phyloP scores from a whole-genome alignment of 768 basidiomycete species.

The Panaeolus cyanescens region DNA sequence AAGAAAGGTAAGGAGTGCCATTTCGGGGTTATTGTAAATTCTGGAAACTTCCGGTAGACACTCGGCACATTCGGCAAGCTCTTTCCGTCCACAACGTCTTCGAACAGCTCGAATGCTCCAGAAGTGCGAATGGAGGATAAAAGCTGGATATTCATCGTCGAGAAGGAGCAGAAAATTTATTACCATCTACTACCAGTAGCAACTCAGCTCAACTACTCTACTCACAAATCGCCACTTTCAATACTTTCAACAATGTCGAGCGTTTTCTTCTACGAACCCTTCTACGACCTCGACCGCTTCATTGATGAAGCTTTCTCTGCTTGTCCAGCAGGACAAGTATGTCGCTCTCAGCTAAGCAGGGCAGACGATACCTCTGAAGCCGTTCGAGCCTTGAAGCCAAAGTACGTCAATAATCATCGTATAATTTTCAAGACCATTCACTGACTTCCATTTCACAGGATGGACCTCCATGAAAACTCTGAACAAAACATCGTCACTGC shows the following conservation, averaged over 20 bases:
- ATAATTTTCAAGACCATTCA: not conserved
- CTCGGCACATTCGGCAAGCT: not conserved
- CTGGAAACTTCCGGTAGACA: not conserved
- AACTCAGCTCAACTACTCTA: not conserved
- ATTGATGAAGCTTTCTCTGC: conserved; percentile 29
- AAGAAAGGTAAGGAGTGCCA: not conserved
- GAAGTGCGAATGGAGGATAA: not conserved
- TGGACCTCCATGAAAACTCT: conserved; percentile 52
- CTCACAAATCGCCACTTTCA: not conserved
- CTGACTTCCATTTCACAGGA: conserved; percentile 29
- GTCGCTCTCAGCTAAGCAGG: conserved; percentile 4
- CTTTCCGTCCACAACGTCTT: not conserved
- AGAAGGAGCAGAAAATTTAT: not conserved
- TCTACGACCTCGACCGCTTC: conserved; percentile 42
- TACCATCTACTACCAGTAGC: no score
- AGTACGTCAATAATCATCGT: conserved; percentile 17
- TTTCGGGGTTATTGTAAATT: not conserved
- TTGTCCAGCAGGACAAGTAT: conserved; percentile 2
- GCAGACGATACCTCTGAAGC: conserved; percentile 15
- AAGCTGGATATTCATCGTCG: not conserved
- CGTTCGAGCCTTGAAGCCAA: conserved; percentile 29
- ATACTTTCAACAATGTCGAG: conserved; percentile 1
- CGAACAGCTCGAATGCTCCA: not conserved
- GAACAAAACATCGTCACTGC: conserved; percentile 52
- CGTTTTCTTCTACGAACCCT: conserved; percentile 34